Evolutionary conservation across 148 eudicot species (phyloP), one percentile per base, ranked within the genome.

Genomic region (Vaccinium vitisidaea): DNA sequence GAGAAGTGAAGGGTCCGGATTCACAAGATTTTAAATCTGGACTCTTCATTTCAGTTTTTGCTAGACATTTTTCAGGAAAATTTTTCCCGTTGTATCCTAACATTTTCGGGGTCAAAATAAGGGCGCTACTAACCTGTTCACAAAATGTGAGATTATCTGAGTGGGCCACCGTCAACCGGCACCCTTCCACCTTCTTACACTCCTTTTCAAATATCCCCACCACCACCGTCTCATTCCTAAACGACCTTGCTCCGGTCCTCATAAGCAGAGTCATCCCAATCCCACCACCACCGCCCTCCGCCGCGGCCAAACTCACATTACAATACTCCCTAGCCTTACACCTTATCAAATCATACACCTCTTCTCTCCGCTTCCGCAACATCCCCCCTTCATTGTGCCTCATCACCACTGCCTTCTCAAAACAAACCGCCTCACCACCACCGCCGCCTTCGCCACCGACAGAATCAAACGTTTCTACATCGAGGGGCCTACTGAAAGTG

Each of bases 361-460:
- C 90, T 87, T 91, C 75, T 80, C 94, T 89, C 83, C 87, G 91
- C 81, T 88, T 70, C 80, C 92, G 89, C 9, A 91, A 88, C 93
- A 92, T 92, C 6, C 93, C 92, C 43, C 94, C 94, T 59, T 92
- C 93, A 80, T 89, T 92, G 76, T 93, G 96, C 85, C 94, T 92
- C 94, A 86, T 93, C 80, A 93, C 96, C 83, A 92, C 96, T 1
- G 96, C 92, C 83, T 90, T 88, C 86, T 93, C 96, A 52, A 91
- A 92, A 71, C 96, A 93, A 50, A 85, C 85, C 1, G 91, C 81
- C 18, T 58, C 80, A n/a, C 85, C 80, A 18, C 77, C 85, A 8
- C 23, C 61, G 9, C 70, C 86, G 16, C 46, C 43, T 46, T 82
- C 54, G 54, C 54, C 11, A 2, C 13, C 43, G 6, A 39, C 43